phyloP scores from a whole-genome alignment of 768 basidiomycete genomes.

The Obba rivulosa region DNA sequence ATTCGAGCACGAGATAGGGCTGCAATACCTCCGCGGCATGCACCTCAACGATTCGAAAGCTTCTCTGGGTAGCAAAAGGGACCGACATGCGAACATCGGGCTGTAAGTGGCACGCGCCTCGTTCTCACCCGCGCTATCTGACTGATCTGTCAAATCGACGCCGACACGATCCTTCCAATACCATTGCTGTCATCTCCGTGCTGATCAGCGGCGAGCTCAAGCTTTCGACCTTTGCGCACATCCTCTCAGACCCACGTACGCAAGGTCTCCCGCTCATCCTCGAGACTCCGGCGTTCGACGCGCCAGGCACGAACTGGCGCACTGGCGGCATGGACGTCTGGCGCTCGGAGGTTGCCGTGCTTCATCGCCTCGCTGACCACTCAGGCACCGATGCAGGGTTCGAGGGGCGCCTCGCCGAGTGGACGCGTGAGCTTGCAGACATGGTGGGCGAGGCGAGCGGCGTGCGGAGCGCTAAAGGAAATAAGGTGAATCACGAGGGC shows the following conservation, averaged over 20 bases:
- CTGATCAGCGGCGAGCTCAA: constrained; percentile 58
- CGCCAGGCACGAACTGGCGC: constrained; percentile 3
- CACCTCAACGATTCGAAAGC: constrained; percentile 84
- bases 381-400: background rate
- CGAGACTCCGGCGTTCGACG: constrained; percentile 73
- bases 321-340: constrained; percentile 51
- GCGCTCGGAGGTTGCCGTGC: constrained; percentile 64
- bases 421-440: constrained; percentile 12
- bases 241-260: constrained; percentile 64
- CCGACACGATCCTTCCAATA: background rate
- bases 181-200: background rate
- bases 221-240: constrained; percentile 54
- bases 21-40: constrained; percentile 73
- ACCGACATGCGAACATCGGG: constrained; percentile 83
- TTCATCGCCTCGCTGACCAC: constrained; percentile 35
- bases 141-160: no score
- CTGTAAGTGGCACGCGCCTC: no score
- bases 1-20: constrained; percentile 66
- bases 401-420: constrained; percentile 4
- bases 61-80: constrained; percentile 56
- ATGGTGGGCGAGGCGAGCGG: constrained; percentile 11
- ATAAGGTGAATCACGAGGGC: constrained; percentile 3
- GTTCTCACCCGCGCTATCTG: constrained; percentile 8
- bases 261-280: constrained; percentile 73
- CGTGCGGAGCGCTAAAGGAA: constrained; percentile 11